Conservation (phyloP, 352 stramenopile genomes). For the Pythium volutum region DNA sequence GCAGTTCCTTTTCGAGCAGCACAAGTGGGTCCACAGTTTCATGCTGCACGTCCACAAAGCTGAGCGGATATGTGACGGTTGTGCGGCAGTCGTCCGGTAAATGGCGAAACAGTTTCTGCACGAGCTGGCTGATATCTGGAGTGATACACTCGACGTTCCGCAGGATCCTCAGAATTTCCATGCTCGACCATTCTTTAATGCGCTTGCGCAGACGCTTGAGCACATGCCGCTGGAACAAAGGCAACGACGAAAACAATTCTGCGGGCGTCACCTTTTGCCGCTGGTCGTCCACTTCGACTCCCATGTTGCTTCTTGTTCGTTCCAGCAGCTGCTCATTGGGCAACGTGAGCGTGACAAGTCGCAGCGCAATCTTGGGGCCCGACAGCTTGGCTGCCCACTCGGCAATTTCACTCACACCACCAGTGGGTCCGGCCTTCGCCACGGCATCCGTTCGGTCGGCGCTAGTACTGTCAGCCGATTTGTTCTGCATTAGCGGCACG, state of each 20-base stretch:
- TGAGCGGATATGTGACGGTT: constrained; percentile 62
- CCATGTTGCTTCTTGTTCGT: constrained; percentile 33
- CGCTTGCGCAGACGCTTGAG: constrained; percentile 60
- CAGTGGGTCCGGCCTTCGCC: constrained; percentile 11
- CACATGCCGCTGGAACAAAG: constrained; percentile 73
- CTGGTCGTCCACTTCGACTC: constrained; percentile 57
- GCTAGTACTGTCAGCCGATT: not conserved
- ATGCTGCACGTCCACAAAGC: constrained; percentile 65
- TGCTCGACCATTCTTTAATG: constrained; percentile 83
- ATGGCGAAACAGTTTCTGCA: constrained; percentile 74
- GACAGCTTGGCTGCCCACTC: constrained; percentile 47
- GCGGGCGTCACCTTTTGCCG: constrained; percentile 28
- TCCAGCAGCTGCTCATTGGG: constrained; percentile 70
- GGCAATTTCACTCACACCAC: constrained; percentile 42
- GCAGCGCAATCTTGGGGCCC: constrained; percentile 48
- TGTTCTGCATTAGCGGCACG: constrained; percentile 1
- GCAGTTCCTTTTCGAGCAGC: constrained; percentile 64
- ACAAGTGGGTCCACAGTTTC: constrained; percentile 55
- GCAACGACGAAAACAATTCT: constrained; percentile 56
- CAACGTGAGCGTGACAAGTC: constrained; percentile 75
- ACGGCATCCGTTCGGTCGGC: not conserved
- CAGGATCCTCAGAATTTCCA: constrained; percentile 80
- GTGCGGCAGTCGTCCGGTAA: constrained; percentile 55
- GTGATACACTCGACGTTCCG: constrained; percentile 62
- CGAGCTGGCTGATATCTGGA: constrained; percentile 54